These are phyloP conservation scores for Epithele typhae DNA, from an alignment of 768 basidiomycete genomes.

Conservation along the genomic window DNA sequence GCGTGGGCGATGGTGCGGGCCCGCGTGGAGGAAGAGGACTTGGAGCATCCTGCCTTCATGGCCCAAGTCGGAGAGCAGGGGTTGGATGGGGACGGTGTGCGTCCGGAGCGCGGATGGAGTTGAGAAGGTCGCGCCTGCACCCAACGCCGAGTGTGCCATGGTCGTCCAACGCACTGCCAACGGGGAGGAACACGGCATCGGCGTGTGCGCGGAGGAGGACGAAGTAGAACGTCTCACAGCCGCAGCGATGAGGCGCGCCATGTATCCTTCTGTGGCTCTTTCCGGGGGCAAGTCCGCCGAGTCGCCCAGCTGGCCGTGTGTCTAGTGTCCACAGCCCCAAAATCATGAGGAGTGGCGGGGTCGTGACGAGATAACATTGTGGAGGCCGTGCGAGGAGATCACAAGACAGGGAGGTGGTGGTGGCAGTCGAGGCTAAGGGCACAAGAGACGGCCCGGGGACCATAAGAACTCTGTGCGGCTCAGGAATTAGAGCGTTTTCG, in stretches of 20 bases:
- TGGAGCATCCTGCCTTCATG: background rate
- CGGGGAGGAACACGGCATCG: conserved; percentile 60
- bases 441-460: too few relatives aligned
- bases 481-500: too few relatives aligned
- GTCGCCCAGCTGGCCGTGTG: conserved; percentile 67
- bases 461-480: too few relatives aligned
- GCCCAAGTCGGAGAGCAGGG: conserved; percentile 7
- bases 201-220: conserved; percentile 43
- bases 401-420: too few relatives aligned
- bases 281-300: conserved; percentile 41
- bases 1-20: conserved; percentile 63
- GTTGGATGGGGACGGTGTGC: conserved; percentile 38
- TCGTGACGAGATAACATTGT: too few relatives aligned
- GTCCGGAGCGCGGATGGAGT: conserved; percentile 16
- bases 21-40: conserved; percentile 39
- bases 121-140: too few relatives aligned
- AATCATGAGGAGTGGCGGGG: too few relatives aligned
- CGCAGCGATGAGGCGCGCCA: conserved; percentile 50
- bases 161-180: conserved; percentile 85
- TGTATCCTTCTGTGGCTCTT: conserved; percentile 34
- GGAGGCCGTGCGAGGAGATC: too few relatives aligned
- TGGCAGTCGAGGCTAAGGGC: too few relatives aligned
- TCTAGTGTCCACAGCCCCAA: conserved; percentile 75
- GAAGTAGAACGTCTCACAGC: conserved; percentile 85
- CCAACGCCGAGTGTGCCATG: conserved; percentile 75